These are phyloP conservation scores for Dimocarpus longan DNA, from an alignment of 345 rosid species.

Conservation along the genomic window DNA sequence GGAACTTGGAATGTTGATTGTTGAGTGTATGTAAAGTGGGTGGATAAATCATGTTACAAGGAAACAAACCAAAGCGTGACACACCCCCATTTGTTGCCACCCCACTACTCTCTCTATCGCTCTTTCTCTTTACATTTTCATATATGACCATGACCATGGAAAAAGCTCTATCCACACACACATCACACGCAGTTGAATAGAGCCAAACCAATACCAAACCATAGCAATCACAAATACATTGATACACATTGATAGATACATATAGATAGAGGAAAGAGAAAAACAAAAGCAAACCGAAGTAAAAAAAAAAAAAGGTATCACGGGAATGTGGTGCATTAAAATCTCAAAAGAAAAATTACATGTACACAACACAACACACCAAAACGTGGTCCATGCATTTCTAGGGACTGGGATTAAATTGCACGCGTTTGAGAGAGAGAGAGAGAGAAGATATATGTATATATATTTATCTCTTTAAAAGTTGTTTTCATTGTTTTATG, in stretches of 20 bases:
- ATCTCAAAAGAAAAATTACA: conserved; percentile 4
- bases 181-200: not conserved
- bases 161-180: not conserved
- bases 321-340: conserved; percentile 35
- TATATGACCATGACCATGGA: not conserved
- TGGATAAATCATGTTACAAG: too few species aligned
- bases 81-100: not conserved
- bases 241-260: not conserved
- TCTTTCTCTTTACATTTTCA: conserved; percentile 2
- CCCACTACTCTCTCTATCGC: not conserved
- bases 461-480: too few species aligned
- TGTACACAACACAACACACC: too few species aligned
- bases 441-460: not conserved
- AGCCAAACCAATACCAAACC: conserved; percentile 4
- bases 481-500: not conserved
- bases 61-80: not conserved
- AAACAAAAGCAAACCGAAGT: not conserved
- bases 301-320: conserved; percentile 16
- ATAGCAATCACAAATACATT: not conserved
- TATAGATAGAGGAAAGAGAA: not conserved
- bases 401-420: conserved; percentile 29
- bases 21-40: too few species aligned
- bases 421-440: conserved; percentile 34
- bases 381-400: conserved; percentile 48
- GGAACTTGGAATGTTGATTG: conserved; percentile 1